phyloP scores from a whole-genome alignment of 2,329 filamentous ascomycete genomes.

The Exophiala mesophila region DNA sequence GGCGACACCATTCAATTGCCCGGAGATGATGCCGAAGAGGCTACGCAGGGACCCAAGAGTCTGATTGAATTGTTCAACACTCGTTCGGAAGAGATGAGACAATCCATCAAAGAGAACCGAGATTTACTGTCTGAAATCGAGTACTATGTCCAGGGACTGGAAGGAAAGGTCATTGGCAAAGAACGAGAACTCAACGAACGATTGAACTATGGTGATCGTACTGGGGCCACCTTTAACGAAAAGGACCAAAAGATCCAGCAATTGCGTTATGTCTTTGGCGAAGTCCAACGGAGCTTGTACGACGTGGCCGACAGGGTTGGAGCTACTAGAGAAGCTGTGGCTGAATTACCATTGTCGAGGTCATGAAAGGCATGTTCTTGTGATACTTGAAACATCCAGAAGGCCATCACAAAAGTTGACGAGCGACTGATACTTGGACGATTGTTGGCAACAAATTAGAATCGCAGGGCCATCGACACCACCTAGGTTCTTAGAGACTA shows the following conservation, averaged over 20 bases:
- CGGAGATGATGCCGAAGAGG: slow-evolving; percentile 40
- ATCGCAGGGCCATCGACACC: too few species aligned
- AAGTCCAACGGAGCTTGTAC: slow-evolving; percentile 62
- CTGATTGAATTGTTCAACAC: slow-evolving; percentile 61
- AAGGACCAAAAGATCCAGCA: slow-evolving; percentile 42
- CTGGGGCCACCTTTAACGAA: slow-evolving; percentile 36
- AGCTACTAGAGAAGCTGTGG: slow-evolving; percentile 55
- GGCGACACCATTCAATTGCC: slow-evolving; percentile 44
- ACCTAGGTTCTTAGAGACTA: too few species aligned
- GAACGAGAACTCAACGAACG: slow-evolving; percentile 49
- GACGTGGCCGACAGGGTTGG: slow-evolving; percentile 60
- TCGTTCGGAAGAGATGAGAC: slow-evolving; percentile 58
- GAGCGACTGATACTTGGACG: too few species aligned
- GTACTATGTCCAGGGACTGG: slow-evolving; percentile 59
- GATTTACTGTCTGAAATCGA: slow-evolving; percentile 60
- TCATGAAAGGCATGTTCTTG: too few species aligned
- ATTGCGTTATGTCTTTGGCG: slow-evolving; percentile 51
- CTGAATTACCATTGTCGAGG: slow-evolving; percentile 46
- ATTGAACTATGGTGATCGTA: slow-evolving; percentile 50
- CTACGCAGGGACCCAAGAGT: slow-evolving; percentile 49
- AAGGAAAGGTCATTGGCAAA: slow-evolving; percentile 41
- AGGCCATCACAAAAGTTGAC: too few species aligned
- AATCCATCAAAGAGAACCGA: slow-evolving; percentile 54
- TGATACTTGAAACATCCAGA: too few species aligned
- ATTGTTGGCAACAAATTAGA: too few species aligned